Conservation (phyloP, 1,284 basidiomycete species). For the Somion occarium region DNA sequence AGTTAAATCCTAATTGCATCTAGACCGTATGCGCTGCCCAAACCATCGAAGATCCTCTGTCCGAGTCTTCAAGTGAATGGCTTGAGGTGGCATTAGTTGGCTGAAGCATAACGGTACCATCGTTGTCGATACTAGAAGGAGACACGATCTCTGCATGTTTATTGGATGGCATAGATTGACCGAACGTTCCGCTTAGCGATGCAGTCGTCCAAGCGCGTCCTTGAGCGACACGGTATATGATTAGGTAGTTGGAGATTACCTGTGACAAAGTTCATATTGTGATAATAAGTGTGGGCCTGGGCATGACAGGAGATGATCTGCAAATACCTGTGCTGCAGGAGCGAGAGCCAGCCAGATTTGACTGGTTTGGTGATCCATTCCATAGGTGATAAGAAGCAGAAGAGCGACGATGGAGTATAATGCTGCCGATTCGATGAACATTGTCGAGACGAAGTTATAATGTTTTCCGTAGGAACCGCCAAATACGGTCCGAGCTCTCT, state of each 20-base stretch:
- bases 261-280: too few relatives aligned
- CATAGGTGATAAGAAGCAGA: conserved; percentile 35
- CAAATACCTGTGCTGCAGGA: conserved; percentile 8
- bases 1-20: too few relatives aligned
- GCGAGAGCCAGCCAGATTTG: conserved; percentile 7
- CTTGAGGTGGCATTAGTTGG: too few relatives aligned
- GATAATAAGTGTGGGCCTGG: neutral
- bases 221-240: conserved; percentile 25
- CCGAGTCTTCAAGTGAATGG: too few relatives aligned
- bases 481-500: conserved; percentile 26
- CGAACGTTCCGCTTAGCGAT: neutral
- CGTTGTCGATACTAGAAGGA: too few relatives aligned
- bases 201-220: conserved; percentile 15
- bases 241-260: conserved; percentile 36
- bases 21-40: too few relatives aligned
- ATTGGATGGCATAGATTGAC: neutral
- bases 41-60: too few relatives aligned
- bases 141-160: too few relatives aligned
- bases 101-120: too few relatives aligned
- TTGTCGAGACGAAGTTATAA: conserved; percentile 7
- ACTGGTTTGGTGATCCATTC: conserved; percentile 9
- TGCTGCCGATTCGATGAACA: conserved; percentile 6
- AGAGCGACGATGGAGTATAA: conserved; percentile 31
- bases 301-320: neutral
- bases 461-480: conserved; percentile 24